Evolutionary conservation across 805 yeast genomes (phyloP), one percentile per base, ranked within the genome.

Genomic region (Candida khao-thaluensis): DNA sequence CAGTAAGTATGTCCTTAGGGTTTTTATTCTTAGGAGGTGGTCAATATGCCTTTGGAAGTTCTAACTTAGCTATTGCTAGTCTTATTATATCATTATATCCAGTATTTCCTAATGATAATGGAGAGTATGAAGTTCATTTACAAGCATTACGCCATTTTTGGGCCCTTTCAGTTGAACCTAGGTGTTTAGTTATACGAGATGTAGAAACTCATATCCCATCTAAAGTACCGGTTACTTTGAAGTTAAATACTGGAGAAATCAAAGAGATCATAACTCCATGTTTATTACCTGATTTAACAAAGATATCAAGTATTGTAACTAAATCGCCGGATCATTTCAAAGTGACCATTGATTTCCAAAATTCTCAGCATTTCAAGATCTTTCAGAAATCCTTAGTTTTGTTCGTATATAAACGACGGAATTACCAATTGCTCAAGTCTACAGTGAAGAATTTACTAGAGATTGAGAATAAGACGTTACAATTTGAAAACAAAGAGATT

Each of bases 11-110:
- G 68, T 85, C 95, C 0, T 60, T 93, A 26, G 99, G 99, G 2
- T 79, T 91, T 50, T 65, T 91, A 38, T 90, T 91, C 54, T 59
- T 93, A 25, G 96, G 96, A 0, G 93, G 96, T 1, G 96, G 98
- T 0, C 96, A 88, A 56, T 88, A 79, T 58, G 89, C 95, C 0
- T 75, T 93, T 42, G 71, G 77, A 26, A 73, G 71, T 12, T 76
- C 84, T 3, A 73, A 77, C 40, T 66, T 83, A 51, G 78, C 87
- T 2, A 65, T 81, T 38, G 95, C 90, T 0, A 59, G 82, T 2
- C 69, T 93, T 50, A 62, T 88, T 1, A 74, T 87, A 0, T 74
- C 96, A 0, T 66, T 85, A n/a, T 80, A 87, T 48, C 97, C 97
- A 2, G 68, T 81, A 2, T 81, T 79, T 44, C 83, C 88, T 1